phyloP scores from a whole-genome alignment of 23 red algal species.

The Gracilaria gracilis region DNA sequence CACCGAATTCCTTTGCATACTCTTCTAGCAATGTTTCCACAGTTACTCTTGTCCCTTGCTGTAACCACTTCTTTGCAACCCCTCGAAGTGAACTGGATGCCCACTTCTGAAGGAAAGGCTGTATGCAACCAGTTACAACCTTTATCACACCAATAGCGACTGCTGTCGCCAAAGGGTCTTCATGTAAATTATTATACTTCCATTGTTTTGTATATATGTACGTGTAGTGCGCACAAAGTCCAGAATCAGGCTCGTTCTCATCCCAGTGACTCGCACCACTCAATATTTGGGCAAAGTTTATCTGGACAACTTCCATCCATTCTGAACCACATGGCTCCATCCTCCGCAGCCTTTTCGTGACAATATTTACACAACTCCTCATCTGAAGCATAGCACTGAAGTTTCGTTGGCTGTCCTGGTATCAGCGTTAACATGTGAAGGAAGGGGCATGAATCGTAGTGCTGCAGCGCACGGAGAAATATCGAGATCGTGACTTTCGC shows the following conservation, averaged over 20 bases:
- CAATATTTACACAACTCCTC: conserved; percentile 1
- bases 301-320: conserved; percentile 3
- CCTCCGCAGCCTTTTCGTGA: neutral
- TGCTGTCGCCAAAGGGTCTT: neutral
- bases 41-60: neutral
- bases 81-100: neutral
- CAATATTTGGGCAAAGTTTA: neutral
- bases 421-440: neutral
- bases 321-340: conserved; percentile 4
- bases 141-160: neutral
- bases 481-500: neutral
- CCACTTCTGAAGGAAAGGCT: neutral
- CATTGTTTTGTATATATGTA: neutral
- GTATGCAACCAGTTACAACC: neutral
- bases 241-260: neutral
- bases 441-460: neutral
- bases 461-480: neutral
- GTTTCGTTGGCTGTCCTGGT: neutral
- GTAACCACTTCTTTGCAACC: neutral
- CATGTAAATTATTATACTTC: neutral
- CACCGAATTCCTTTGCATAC: neutral
- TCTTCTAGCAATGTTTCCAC: neutral
- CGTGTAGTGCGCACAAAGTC: neutral
- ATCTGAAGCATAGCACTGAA: neutral
- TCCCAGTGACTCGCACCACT: conserved; percentile 1